Percentiles rank a stretch among this genome's conserved stretches.
Conservation (phyloP, 139 green algal species). For the Chlorella sorokiniana region DNA sequence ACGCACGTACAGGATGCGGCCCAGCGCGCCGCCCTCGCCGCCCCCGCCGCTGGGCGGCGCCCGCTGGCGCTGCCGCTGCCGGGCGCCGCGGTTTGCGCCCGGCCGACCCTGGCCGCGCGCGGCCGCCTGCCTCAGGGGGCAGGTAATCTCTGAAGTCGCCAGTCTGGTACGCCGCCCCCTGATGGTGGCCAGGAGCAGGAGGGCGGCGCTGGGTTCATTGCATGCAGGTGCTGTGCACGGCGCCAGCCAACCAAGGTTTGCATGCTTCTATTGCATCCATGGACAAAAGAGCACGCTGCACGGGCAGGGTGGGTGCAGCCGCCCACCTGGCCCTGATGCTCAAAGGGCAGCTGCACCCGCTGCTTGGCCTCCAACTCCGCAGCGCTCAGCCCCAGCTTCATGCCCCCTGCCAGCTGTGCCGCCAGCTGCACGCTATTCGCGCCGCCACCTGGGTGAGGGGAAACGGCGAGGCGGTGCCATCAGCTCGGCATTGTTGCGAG, state of each 20-base stretch:
- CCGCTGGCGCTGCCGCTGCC: background rate
- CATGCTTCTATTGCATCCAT: background rate
- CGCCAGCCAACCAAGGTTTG: background rate
- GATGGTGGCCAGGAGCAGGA: background rate
- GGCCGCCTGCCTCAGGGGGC: constrained; percentile 62
- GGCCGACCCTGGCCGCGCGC: background rate
- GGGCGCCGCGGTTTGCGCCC: background rate
- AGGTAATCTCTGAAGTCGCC: constrained; percentile 70
- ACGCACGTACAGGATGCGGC: constrained; percentile 79
- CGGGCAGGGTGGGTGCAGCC: background rate
- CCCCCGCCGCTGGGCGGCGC: background rate
- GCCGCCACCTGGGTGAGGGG: no score
- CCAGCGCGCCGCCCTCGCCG: constrained; percentile 40
- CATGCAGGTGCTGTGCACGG: background rate
- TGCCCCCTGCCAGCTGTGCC: constrained; percentile 28
- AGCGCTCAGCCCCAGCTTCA: constrained; percentile 36
- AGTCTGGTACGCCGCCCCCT: constrained; percentile 26
- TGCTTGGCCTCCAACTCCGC: constrained; percentile 56
- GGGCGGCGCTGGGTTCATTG: no score
- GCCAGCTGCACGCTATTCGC: no score
- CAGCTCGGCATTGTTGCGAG: no score
- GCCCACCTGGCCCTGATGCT: constrained; percentile 64
- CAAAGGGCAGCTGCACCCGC: constrained; percentile 73
- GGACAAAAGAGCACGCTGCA: background rate
- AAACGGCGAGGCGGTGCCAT: no score